Evolutionary conservation across 2,329 filamentous ascomycete species (phyloP), one percentile per base, ranked within the genome.

Genomic region (Hypoxylon sp.): DNA sequence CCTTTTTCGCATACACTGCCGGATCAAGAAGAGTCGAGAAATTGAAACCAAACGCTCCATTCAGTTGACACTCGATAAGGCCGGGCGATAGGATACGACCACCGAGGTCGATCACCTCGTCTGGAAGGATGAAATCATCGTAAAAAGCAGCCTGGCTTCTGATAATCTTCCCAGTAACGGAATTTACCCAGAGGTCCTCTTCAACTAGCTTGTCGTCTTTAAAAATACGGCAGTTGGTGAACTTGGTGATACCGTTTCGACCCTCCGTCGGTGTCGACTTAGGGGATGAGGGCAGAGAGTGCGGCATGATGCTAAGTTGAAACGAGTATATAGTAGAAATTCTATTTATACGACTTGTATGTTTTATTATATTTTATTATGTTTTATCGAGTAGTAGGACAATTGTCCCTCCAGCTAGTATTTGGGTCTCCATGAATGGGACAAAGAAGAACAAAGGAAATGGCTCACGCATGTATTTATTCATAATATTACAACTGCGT

Each of bases 31-130:
- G 84, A 0, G 89, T 89, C 2, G 93, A 96, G 79, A 97, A 97
- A 82, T 97, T 95, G 83, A 97, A 97, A 62, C 94, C 94, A 75
- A 94, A 95, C 9, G 92, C 94, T 51, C 94, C 94, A 75, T 98
- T 98, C 73, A 98, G 89, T 80, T 98, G 94, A 57, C 91, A 91
- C 72, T 98, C 94, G 73, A 98, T 96, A 76, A 98, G 86, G 25
- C 94, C 94, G 0, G 94, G 93, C 0, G 92, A 89, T 19, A 98
- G 79, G 71, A 97, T 95, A 74, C 93, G 93, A 64, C 93, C 93
- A 56, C 89, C 88, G 1, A 98, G 88, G 75, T 98, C 89, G 73
- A 97, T 85, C 59, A 90, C 90, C 72, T 89, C 81, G 76, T 95
- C 92, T 1, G 94, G 93, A 2, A 90, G 83, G 59, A 86, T 82